Conservation (phyloP, 495 filamentous ascomycete genomes). For the Thermothielavioides terrestris region DNA sequence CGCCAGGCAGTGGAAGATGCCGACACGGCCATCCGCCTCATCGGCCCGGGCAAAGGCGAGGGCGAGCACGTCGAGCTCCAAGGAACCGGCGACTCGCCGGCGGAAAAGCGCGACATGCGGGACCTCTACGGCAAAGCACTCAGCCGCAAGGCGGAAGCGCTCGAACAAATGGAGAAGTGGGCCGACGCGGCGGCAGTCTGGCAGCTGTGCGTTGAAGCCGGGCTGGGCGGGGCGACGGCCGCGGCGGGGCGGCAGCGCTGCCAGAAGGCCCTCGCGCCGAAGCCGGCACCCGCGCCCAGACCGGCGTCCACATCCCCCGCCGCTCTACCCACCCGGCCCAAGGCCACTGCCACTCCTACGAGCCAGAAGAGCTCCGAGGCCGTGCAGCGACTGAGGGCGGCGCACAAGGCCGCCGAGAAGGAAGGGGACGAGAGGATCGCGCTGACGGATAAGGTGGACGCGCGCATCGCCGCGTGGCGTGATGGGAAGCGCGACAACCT, state of each 20-base stretch:
- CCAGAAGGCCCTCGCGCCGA: slow-evolving; percentile 69
- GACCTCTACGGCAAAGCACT: slow-evolving; percentile 89
- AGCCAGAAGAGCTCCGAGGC: slow-evolving; percentile 48
- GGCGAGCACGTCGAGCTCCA: slow-evolving; percentile 65
- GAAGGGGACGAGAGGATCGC: slow-evolving; percentile 89
- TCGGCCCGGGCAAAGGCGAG: slow-evolving; percentile 70
- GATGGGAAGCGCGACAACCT: slow-evolving; percentile 87
- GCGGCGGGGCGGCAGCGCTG: slow-evolving; percentile 83
- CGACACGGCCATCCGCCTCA: slow-evolving; percentile 68
- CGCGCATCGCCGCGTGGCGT: slow-evolving; percentile 67
- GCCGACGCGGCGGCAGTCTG: slow-evolving; percentile 69
- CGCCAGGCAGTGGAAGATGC: slow-evolving; percentile 77
- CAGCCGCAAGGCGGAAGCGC: slow-evolving; percentile 86
- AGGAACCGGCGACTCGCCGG: slow-evolving; percentile 36
- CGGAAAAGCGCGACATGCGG: slow-evolving; percentile 74
- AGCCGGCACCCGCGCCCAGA: slow-evolving; percentile 33
- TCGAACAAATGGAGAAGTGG: slow-evolving; percentile 96
- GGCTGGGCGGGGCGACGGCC: slow-evolving; percentile 72
- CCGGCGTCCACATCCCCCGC: slow-evolving; percentile 18
- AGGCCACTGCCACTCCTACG: slow-evolving; percentile 19
- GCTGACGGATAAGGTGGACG: slow-evolving; percentile 75
- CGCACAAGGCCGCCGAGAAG: slow-evolving; percentile 72
- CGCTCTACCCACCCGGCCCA: slow-evolving; percentile 23
- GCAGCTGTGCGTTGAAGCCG: slow-evolving; percentile 72
- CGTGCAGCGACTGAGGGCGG: slow-evolving; percentile 67